Evolutionary conservation across 768 basidiomycete genomes (phyloP).

Genomic region (Flagelloscypha sp.): DNA sequence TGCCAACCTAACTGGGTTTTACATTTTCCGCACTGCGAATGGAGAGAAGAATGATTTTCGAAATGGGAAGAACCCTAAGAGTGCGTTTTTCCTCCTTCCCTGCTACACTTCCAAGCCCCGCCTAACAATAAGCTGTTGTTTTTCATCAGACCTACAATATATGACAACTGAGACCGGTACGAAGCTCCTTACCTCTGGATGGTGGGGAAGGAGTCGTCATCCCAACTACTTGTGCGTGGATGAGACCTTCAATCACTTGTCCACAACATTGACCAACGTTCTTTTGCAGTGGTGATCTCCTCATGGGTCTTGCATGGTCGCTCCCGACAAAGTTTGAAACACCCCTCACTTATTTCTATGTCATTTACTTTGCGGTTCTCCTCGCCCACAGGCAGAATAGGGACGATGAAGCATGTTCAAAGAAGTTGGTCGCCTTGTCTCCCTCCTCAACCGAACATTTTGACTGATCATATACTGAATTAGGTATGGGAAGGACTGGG

Average conservation of each 20-base stretch:
- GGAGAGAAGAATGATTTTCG: slow-evolving; percentile 95
- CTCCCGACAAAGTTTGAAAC: slow-evolving; percentile 87
- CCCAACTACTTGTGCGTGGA: slow-evolving; percentile 76
- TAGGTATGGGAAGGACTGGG: slow-evolving; percentile 94
- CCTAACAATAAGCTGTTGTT: neutral
- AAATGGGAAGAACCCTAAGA: slow-evolving; percentile 89
- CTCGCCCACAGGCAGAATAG: slow-evolving; percentile 85
- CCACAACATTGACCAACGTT: neutral
- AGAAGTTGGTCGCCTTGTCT: slow-evolving; percentile 52
- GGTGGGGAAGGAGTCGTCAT: slow-evolving; percentile 95
- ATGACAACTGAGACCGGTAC: slow-evolving; percentile 80
- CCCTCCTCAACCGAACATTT: neutral
- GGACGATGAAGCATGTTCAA: slow-evolving; percentile 86
- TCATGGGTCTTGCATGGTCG: slow-evolving; percentile 92
- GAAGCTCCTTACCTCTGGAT: slow-evolving; percentile 88
- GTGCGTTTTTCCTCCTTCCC: slow-evolving; percentile 30
- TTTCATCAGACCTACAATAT: slow-evolving; percentile 55
- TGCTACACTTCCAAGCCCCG: neutral
- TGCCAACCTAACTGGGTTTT: slow-evolving; percentile 70
- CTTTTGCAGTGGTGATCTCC: slow-evolving; percentile 59
- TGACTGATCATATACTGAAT: slow-evolving; percentile 5
- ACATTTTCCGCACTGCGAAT: slow-evolving; percentile 84
- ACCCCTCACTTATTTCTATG: slow-evolving; percentile 94
- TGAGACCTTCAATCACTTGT: neutral
- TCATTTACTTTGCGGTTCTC: slow-evolving; percentile 79